Percentiles rank a stretch among this genome's conserved stretches.
Conservation (phyloP, 2,329 filamentous ascomycete genomes). For the Triangularia verruculosa region DNA sequence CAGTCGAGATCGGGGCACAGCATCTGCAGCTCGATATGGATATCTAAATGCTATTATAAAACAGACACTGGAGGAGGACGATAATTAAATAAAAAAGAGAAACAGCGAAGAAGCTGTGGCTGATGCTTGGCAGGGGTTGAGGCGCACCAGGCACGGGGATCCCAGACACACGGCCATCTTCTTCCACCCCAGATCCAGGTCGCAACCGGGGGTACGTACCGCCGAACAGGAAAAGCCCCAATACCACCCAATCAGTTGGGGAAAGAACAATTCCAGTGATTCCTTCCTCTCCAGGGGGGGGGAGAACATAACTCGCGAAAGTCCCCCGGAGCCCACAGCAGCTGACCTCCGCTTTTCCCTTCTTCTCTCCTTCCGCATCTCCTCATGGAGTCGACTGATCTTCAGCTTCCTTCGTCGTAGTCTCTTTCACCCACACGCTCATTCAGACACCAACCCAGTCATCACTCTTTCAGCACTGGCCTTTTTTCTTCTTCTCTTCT, state of each 20-base stretch:
- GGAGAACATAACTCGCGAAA: slow-evolving; percentile 10
- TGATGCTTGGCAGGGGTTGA: slow-evolving; percentile 12
- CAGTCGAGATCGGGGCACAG: not conserved
- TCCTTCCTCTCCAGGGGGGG: slow-evolving; percentile 7
- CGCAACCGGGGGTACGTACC: slow-evolving; percentile 8
- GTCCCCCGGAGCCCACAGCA: slow-evolving; percentile 5
- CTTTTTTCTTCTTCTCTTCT: not conserved
- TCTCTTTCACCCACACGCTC: slow-evolving; percentile 13
- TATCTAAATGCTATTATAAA: not conserved
- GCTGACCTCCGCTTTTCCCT: slow-evolving; percentile 2
- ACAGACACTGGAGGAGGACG: not conserved
- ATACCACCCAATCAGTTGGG: not conserved
- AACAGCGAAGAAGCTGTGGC: too few species aligned
- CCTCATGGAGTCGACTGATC: slow-evolving; percentile 8
- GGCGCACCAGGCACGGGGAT: not conserved
- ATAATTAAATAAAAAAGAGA: too few species aligned
- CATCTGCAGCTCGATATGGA: not conserved
- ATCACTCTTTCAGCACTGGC: slow-evolving; percentile 17
- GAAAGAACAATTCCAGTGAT: not conserved
- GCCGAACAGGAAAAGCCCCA: not conserved
- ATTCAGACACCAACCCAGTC: slow-evolving; percentile 1
- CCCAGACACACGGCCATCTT: slow-evolving; percentile 4
- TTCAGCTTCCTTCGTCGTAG: slow-evolving; percentile 4
- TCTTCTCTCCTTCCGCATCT: slow-evolving; percentile 12
- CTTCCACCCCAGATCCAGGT: slow-evolving; percentile 8